Evolutionary conservation across 2,329 filamentous ascomycete species (phyloP).

Genomic region (Diaporthe citri): DNA sequence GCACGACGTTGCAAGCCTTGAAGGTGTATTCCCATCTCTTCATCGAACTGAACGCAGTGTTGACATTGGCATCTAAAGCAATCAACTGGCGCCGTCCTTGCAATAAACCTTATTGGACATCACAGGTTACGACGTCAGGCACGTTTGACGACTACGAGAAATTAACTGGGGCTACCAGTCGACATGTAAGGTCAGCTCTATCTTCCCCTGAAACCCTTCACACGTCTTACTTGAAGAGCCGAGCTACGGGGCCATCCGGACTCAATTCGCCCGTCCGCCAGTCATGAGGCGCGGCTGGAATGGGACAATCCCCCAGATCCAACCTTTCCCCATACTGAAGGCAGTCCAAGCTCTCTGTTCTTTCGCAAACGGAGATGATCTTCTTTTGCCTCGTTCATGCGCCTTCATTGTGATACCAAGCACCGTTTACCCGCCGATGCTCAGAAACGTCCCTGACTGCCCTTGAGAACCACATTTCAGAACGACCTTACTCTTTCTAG

Average conservation of each 20-base stretch:
- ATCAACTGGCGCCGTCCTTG: neutral
- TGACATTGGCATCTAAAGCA: neutral
- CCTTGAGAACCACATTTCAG: neutral
- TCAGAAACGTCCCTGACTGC: no score
- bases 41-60: neutral
- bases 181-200: neutral
- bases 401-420: neutral
- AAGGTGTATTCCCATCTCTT: neutral
- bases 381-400: neutral
- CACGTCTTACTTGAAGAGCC: neutral
- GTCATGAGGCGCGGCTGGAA: neutral
- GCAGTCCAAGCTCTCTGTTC: neutral
- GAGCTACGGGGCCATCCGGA: neutral
- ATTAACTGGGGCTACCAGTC: neutral
- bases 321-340: neutral
- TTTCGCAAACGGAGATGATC: neutral
- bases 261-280: slow-evolving; percentile 7
- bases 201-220: slow-evolving; percentile 7
- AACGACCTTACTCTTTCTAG: neutral
- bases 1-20: neutral
- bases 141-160: neutral
- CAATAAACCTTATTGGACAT: neutral
- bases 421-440: neutral
- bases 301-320: neutral
- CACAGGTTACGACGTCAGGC: neutral